Evolutionary conservation across 2,329 filamentous ascomycete species (phyloP).

Genomic region (Colletotrichum abscissum): DNA sequence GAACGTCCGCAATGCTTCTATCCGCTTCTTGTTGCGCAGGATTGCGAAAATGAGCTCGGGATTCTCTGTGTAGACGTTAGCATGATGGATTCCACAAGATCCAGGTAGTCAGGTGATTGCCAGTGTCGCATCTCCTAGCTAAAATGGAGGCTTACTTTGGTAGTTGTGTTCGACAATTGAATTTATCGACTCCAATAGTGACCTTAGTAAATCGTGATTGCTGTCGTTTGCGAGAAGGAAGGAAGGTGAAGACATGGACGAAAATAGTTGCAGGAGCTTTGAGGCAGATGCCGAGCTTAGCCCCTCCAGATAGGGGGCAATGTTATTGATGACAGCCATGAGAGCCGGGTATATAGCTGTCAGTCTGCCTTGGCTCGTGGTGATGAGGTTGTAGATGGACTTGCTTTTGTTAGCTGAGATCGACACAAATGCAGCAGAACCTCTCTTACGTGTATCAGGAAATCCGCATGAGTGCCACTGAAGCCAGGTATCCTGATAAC

Average conservation of each 20-base stretch:
- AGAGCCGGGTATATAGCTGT: slow-evolving; percentile 93
- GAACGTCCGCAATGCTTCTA: slow-evolving; percentile 87
- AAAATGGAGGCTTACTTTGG: slow-evolving; percentile 64
- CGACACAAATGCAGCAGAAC: neutral
- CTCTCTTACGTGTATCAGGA: slow-evolving; percentile 83
- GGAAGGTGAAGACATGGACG: slow-evolving; percentile 91
- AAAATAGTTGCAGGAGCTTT: slow-evolving; percentile 88
- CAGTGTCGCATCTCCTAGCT: neutral
- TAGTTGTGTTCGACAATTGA: slow-evolving; percentile 92
- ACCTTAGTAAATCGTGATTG: slow-evolving; percentile 84
- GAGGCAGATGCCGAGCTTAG: slow-evolving; percentile 80
- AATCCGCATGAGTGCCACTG: slow-evolving; percentile 91
- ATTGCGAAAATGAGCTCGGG: slow-evolving; percentile 84
- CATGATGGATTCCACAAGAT: slow-evolving; percentile 3
- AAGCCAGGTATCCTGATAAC: slow-evolving; percentile 88
- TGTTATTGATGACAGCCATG: slow-evolving; percentile 92
- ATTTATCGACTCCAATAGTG: slow-evolving; percentile 89
- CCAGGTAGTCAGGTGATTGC: neutral
- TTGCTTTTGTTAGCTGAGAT: slow-evolving; percentile 47
- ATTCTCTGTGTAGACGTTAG: slow-evolving; percentile 69
- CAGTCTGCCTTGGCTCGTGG: slow-evolving; percentile 88
- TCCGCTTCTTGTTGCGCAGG: slow-evolving; percentile 81
- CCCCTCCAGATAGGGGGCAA: slow-evolving; percentile 84
- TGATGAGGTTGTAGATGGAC: slow-evolving; percentile 93
- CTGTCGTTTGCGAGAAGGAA: slow-evolving; percentile 93